Conservation (phyloP, 2,329 filamentous ascomycete species). For the Blastomyces percursus region DNA sequence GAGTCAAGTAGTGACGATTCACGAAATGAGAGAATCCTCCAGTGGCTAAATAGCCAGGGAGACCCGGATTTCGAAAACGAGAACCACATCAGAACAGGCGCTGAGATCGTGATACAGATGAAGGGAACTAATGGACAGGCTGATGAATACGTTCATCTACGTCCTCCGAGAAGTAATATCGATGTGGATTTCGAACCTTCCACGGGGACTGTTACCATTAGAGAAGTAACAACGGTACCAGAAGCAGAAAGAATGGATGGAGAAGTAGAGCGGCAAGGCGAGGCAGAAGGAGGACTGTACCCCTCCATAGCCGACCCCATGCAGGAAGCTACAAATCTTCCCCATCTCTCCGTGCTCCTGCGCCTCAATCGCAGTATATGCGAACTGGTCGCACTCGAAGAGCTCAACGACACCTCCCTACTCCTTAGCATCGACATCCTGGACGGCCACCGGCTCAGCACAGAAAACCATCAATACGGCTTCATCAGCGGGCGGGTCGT, state of each 20-base stretch:
- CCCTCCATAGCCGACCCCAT: not conserved
- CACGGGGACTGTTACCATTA: not conserved
- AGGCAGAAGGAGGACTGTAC: not conserved
- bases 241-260: not conserved
- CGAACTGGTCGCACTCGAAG: constrained; percentile 21
- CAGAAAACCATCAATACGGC: constrained; percentile 16
- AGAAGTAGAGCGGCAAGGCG: not conserved
- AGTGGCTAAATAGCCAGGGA: not conserved
- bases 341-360: constrained; percentile 6
- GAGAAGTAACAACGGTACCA: not conserved
- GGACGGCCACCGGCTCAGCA: constrained; percentile 14
- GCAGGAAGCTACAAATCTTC: no score
- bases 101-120: constrained; percentile 1
- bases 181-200: constrained; percentile 3
- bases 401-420: constrained; percentile 21
- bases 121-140: not conserved
- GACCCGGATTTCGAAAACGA: not conserved
- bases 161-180: not conserved
- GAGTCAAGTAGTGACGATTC: not conserved
- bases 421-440: constrained; percentile 17
- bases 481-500: constrained; percentile 12
- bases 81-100: not conserved
- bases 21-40: not conserved
- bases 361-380: constrained; percentile 16
- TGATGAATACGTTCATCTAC: constrained; percentile 1